Conservation (phyloP, 108 stramenopile species). For the Poteriospumella lacustris region DNA sequence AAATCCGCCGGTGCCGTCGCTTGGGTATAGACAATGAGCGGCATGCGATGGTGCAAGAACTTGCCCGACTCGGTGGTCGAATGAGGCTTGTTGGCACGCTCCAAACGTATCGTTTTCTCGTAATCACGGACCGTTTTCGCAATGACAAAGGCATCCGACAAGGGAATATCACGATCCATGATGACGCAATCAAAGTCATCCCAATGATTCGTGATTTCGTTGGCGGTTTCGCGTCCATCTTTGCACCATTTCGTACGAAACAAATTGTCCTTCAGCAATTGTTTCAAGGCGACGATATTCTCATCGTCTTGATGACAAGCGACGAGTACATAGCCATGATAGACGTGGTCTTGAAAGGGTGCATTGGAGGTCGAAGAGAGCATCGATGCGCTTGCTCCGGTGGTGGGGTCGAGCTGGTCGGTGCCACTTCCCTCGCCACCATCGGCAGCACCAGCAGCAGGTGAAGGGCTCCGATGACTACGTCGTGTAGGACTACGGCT, state of each 20-base stretch:
- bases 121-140: not conserved
- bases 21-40: conserved; percentile 48
- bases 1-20: conserved; percentile 52
- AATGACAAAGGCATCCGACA: conserved; percentile 1
- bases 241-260: not conserved
- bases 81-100: too few relatives aligned
- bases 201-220: not conserved
- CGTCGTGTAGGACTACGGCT: too few relatives aligned
- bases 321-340: too few relatives aligned
- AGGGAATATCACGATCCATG: not conserved
- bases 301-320: too few relatives aligned
- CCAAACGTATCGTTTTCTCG: conserved; percentile 13
- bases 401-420: too few relatives aligned
- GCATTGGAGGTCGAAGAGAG: too few relatives aligned
- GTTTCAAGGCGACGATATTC: too few relatives aligned
- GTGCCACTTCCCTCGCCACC: too few relatives aligned
- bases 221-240: conserved; percentile 11
- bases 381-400: too few relatives aligned
- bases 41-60: conserved; percentile 30
- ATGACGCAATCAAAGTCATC: conserved; percentile 1
- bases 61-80: not conserved
- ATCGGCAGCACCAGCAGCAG: too few relatives aligned
- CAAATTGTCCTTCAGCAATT: not conserved
- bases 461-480: too few relatives aligned
- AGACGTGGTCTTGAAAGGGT: too few relatives aligned